phyloP scores from a whole-genome alignment of 164 flowering plant genomes.

The Nymphaea thermarum region DNA sequence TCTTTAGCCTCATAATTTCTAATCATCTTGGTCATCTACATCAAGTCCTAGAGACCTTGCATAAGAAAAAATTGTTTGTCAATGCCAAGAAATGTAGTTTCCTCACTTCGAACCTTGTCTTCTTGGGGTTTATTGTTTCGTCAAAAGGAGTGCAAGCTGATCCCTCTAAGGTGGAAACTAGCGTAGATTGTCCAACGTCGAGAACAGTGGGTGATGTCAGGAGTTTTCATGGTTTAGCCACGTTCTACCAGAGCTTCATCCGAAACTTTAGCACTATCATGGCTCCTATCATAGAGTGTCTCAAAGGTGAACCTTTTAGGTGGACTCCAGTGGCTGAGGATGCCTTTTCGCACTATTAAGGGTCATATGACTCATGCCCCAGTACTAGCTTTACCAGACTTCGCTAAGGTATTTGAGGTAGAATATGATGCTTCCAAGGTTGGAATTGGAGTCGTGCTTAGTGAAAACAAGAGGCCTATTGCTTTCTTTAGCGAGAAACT shows the following conservation, averaged over 20 bases:
- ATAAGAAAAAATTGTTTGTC: too few species aligned
- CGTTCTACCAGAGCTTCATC: not conserved
- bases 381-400: too few species aligned
- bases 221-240: conserved; percentile 3
- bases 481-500: too few species aligned
- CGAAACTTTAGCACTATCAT: conserved; percentile 2
- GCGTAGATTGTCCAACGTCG: not conserved
- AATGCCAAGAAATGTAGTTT: not conserved
- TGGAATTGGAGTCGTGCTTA: too few species aligned
- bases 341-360: too few species aligned
- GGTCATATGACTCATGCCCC: too few species aligned
- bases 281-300: conserved; percentile 1
- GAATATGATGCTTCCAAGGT: too few species aligned
- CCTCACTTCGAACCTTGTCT: too few species aligned
- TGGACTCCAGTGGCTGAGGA: too few species aligned
- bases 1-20: not conserved
- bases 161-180: not conserved
- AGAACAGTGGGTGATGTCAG: not conserved
- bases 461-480: too few species aligned
- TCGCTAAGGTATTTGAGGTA: too few species aligned
- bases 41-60: not conserved
- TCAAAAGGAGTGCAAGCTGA: not conserved
- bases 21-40: not conserved
- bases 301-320: too few species aligned
- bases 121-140: not conserved